phyloP scores from a whole-genome alignment of 495 filamentous ascomycete species.

The Penicillium crystallinum region DNA sequence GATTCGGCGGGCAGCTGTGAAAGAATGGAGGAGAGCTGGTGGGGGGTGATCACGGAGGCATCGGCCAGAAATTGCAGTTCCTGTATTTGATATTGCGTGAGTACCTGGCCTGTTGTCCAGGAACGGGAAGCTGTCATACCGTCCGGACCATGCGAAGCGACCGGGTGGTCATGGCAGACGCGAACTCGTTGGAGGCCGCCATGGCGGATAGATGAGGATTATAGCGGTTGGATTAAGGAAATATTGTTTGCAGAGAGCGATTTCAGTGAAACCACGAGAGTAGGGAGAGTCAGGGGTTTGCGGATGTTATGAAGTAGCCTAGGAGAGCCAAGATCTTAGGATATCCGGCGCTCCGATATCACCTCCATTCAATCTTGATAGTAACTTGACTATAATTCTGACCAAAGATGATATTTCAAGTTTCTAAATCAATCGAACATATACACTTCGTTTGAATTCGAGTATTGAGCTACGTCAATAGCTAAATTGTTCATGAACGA shows the following conservation, averaged over 20 bases:
- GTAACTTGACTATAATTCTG: too few relatives aligned
- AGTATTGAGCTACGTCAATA: too few relatives aligned
- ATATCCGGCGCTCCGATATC: neutral
- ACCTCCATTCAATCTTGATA: too few relatives aligned
- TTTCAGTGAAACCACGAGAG: neutral
- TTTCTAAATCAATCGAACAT: too few relatives aligned
- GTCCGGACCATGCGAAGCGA: conserved; percentile 82
- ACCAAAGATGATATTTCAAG: too few relatives aligned
- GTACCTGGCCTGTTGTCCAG: neutral
- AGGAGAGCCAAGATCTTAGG: neutral
- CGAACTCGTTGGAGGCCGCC: conserved; percentile 36
- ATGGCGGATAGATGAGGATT: conserved; percentile 18
- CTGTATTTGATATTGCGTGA: conserved; percentile 38
- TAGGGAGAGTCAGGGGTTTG: neutral
- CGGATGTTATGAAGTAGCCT: neutral
- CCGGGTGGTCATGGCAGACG: conserved; percentile 61
- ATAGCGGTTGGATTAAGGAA: neutral
- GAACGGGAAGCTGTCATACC: conserved; percentile 43
- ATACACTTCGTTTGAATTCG: too few relatives aligned
- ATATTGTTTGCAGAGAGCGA: neutral
- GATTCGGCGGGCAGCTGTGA: conserved; percentile 64
- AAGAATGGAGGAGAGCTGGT: conserved; percentile 65
- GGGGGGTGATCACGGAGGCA: conserved; percentile 63
- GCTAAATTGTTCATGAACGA: too few relatives aligned
- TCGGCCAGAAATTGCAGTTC: conserved; percentile 91